Base-by-base conservation (phyloP, 352 stramenopile genomes). In the Globisporangium nodosum region DNA sequence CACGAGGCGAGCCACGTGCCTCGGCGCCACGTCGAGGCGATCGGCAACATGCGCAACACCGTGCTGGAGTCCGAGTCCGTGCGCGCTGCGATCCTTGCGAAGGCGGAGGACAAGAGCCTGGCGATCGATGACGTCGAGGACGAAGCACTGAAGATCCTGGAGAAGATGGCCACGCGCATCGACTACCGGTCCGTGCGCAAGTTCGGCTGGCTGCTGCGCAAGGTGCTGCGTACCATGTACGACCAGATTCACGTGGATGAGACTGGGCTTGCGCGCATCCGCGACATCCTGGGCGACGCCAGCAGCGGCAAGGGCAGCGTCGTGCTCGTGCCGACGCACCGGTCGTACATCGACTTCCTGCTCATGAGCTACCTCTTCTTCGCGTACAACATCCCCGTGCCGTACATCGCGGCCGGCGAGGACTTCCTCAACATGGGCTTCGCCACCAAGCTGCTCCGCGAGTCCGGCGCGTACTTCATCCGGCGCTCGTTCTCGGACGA, bases 321-420 rank as follows among this genome's bases (percentile, higher is more conserved):
- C 43, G 81, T 96, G 43, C 70, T 96, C 50, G 79, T 94, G n/a
- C 85, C 85, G 45, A 93, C 85, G 16, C 85, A 94, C 52, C 85
- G 85, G 33, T 92, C 81, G 40, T 94, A 94, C 55, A 73, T 92
- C 12, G 85, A 94, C 57, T 94, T 94, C 39, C 58, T 94, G 54
- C 76, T 92, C 52, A 81, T 94, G 71, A 91, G 81, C 62, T 94
- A 92, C 63, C 64, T 94, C 16, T 94, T 90, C 66, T 94, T 94
- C 61, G 85, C 83, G 24, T 94, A 92, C 69, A 94, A 94, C 52
- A 86, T 94, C 24, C 85, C 85, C 0, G 79, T 94, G 51, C 85
- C 85, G 20, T 87, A 92, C 54, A 84, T 94, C 49, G 78, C 84
- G 5, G 86, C 85, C 2, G 85, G 82, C 0, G 78, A 89, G 64